phyloP scores from a whole-genome alignment of 2,329 filamentous ascomycete species.

The Didymella keratinophila region DNA sequence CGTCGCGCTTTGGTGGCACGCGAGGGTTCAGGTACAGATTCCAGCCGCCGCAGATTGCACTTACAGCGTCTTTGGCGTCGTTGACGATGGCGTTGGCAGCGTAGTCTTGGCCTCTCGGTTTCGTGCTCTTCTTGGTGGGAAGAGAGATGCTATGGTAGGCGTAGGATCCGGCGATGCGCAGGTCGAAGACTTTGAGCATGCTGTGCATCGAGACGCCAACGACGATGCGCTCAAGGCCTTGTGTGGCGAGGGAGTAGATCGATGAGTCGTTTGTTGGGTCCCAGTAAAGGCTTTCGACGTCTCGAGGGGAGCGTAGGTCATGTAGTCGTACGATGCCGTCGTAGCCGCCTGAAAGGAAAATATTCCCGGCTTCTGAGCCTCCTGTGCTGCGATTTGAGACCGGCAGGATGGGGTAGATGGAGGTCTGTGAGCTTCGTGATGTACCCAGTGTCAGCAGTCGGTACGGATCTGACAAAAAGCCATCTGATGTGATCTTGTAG shows the following conservation, averaged over 20 bases:
- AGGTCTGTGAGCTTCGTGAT: slow-evolving; percentile 32
- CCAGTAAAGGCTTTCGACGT: slow-evolving; percentile 59
- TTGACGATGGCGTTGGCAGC: slow-evolving; percentile 28
- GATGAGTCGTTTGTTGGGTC: slow-evolving; percentile 66
- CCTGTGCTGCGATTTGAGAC: slow-evolving; percentile 44
- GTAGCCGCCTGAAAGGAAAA: slow-evolving; percentile 68
- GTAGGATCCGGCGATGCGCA: slow-evolving; percentile 60
- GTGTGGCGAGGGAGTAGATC: slow-evolving; percentile 65
- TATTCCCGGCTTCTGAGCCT: slow-evolving; percentile 53
- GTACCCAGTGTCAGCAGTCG: slow-evolving; percentile 50
- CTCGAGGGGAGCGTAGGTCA: slow-evolving; percentile 63
- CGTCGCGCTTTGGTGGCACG: slow-evolving; percentile 25
- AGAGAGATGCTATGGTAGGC: slow-evolving; percentile 48
- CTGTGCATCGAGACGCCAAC: slow-evolving; percentile 65
- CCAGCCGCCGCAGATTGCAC: slow-evolving; percentile 48
- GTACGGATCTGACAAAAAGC: slow-evolving; percentile 51
- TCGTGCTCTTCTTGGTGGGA: slow-evolving; percentile 13
- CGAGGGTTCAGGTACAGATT: slow-evolving; percentile 57
- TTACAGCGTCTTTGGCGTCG: background rate
- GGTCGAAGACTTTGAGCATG: slow-evolving; percentile 68
- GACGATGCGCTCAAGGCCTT: slow-evolving; percentile 65
- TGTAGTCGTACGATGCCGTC: slow-evolving; percentile 66
- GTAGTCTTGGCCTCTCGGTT: slow-evolving; percentile 18
- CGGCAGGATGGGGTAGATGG: slow-evolving; percentile 58
- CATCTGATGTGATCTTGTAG: slow-evolving; percentile 58